Evolutionary conservation across 495 filamentous ascomycete species (phyloP), one percentile per base, ranked within the genome.

Genomic region (Hypomontagnella submonticulosa): DNA sequence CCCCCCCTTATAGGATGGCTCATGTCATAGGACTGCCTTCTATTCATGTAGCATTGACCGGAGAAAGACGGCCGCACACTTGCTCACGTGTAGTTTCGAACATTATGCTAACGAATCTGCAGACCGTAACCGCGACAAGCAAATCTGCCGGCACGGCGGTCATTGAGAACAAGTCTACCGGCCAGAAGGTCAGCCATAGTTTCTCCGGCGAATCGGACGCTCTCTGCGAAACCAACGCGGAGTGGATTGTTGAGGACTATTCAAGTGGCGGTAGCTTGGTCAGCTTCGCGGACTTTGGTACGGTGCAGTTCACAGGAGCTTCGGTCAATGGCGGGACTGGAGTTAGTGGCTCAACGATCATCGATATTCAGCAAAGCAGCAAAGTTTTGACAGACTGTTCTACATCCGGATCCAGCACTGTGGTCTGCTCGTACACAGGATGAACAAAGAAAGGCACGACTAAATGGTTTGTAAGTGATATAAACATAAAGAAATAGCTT

Each of bases 241-340:
- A 89, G 57, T 89, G 85, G 87, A 88, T 89, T 54, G 83, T 89
- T 23, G 87, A 89, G 76, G 86, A 88, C 55, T 88, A 84, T 63
- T 76, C 83, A 54, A 69, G 75, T 2, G 81, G 81, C 18, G 71
- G 69, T 47, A 57, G 59, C 43, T 74, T 82, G 57, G 85, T 88
- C 0, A 75, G 79, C 4, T 75, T 89, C 63, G 84, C 79, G 12
- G 74, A 87, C 68, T 88, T 87, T 66, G 79, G 79, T 37, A 73
- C 69, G 2, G 76, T 88, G 5, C 72, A 63, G 16, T 88, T 88
- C 58, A 80, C 75, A 8, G 78, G 79, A 23, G 68, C 69, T 16
- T 63, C 62, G 5, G 74, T 78, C 43, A 76, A 76, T 20, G 72
- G 70, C 4, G 75, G 73, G 9, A 55, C 54, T 43, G 80, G 79